A percentile compares a stretch with the other conserved stretches of the same genome.
Conservation (phyloP, 139 green algal species). For the Picochlorum sp. region DNA sequence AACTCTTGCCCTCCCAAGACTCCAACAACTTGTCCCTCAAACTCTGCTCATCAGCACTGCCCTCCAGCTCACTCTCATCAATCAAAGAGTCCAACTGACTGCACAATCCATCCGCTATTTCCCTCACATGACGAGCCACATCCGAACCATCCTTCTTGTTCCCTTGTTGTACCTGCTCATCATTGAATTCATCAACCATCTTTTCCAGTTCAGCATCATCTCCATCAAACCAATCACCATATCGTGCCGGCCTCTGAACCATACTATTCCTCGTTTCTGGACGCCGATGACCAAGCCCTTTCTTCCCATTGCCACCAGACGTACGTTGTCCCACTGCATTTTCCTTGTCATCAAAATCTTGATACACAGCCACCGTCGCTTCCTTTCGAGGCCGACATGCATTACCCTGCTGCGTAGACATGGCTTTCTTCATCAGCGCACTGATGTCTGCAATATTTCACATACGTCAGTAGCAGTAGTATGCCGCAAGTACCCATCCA, state of each 20-base stretch:
- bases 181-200: conserved; percentile 17
- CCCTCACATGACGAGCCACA: conserved; percentile 15
- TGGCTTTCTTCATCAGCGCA: neutral
- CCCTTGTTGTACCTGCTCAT: neutral
- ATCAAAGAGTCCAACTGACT: conserved; percentile 18
- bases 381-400: conserved; percentile 1
- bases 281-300: neutral
- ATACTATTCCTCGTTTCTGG: conserved; percentile 2
- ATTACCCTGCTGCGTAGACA: neutral
- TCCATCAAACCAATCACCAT: conserved; percentile 24
- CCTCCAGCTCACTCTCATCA: conserved; percentile 10
- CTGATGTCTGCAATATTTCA: neutral
- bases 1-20: conserved; percentile 23
- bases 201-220: conserved; percentile 23
- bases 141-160: neutral
- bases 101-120: conserved; percentile 18
- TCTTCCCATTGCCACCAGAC: neutral
- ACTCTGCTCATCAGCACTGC: neutral
- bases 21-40: conserved; percentile 28
- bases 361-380: neutral
- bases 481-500: too few species aligned
- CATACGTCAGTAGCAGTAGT: too few species aligned
- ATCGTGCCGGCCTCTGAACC: conserved; percentile 15
- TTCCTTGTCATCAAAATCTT: conserved; percentile 2
- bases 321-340: too few species aligned